A percentile compares a stretch with the other conserved stretches of the same genome.
phyloP scores from a whole-genome alignment of 1,284 basidiomycete species.

The Xerocomus cyaneibrunnescens region DNA sequence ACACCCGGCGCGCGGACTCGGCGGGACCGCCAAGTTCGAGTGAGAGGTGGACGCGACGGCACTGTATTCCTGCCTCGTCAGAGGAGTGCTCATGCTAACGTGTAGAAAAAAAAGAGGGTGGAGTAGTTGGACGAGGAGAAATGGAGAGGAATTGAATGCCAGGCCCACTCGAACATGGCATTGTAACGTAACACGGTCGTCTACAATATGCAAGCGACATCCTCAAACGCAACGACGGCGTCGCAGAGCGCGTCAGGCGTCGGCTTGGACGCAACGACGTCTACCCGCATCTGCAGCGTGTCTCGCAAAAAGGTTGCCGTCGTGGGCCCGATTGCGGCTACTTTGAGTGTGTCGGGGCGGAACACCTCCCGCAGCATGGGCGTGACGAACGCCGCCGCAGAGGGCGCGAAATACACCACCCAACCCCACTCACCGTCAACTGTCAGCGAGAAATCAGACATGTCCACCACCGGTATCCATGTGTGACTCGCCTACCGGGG shows the following conservation, averaged over 20 bases:
- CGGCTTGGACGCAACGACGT: conserved; percentile 56
- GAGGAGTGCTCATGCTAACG: conserved; percentile 26
- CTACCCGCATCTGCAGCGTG: conserved; percentile 47
- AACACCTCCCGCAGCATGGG: conserved; percentile 53
- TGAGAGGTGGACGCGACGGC: conserved; percentile 28
- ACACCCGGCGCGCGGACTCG: conserved; percentile 15
- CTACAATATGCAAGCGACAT: conserved; percentile 4
- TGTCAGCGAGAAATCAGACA: neutral
- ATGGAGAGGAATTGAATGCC: neutral
- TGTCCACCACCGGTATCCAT: no score
- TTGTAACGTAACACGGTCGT: conserved; percentile 13
- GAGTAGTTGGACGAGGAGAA: no score
- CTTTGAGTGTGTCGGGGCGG: conserved; percentile 28
- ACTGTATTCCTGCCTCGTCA: conserved; percentile 28
- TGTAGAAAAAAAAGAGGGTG: neutral
- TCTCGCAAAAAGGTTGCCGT: conserved; percentile 54
- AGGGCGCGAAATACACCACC: conserved; percentile 77
- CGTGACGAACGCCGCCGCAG: conserved; percentile 56
- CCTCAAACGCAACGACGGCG: conserved; percentile 36
- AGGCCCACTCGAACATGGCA: neutral
- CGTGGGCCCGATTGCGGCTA: conserved; percentile 70
- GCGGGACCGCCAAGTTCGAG: conserved; percentile 21
- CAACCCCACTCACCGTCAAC: conserved; percentile 45
- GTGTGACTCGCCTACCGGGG: conserved; percentile 29
- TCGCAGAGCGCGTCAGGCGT: conserved; percentile 49